Evolutionary conservation across 78 protist genomes (phyloP).

Genomic region (Emiliania huxleyi): DNA sequence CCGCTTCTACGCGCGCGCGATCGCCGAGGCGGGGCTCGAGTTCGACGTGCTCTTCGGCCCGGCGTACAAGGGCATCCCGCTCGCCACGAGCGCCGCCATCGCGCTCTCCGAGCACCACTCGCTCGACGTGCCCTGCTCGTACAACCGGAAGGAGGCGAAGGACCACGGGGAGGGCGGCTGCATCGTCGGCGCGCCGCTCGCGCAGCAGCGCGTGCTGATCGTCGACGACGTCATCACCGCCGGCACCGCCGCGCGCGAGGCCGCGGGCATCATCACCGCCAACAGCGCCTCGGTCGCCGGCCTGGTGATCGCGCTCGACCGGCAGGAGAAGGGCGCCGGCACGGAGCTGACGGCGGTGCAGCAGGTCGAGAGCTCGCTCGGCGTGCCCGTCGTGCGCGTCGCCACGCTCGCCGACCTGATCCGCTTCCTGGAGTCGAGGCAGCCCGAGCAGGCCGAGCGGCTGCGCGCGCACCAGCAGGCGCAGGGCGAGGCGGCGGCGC

Average conservation of each 20-base stretch:
- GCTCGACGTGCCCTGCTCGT: constrained; percentile 39
- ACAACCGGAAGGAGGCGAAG: constrained; percentile 66
- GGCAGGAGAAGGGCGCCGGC: constrained; percentile 52
- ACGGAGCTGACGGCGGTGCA: constrained; percentile 31
- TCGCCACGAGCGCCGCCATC: constrained; percentile 39
- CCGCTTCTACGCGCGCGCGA: constrained; percentile 42
- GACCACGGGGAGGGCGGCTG: constrained; percentile 72
- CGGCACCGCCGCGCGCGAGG: constrained; percentile 64
- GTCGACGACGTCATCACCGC: constrained; percentile 70
- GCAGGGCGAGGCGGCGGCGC: neutral
- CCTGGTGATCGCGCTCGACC: constrained; percentile 57
- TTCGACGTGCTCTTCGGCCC: constrained; percentile 65
- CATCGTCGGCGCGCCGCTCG: constrained; percentile 51
- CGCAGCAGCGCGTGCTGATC: constrained; percentile 43
- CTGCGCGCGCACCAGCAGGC: neutral
- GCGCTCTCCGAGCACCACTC: constrained; percentile 39
- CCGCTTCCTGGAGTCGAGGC: constrained; percentile 8
- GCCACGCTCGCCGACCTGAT: constrained; percentile 22
- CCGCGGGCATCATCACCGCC: constrained; percentile 27
- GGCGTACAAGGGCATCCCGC: constrained; percentile 70
- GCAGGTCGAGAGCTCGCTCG: constrained; percentile 34
- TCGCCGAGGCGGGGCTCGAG: constrained; percentile 31
- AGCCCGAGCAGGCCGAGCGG: neutral
- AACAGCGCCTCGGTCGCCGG: constrained; percentile 15
- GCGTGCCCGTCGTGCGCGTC: constrained; percentile 34